Conservation (phyloP, 2,329 filamentous ascomycete species). For the Xylariaceae sp. region DNA sequence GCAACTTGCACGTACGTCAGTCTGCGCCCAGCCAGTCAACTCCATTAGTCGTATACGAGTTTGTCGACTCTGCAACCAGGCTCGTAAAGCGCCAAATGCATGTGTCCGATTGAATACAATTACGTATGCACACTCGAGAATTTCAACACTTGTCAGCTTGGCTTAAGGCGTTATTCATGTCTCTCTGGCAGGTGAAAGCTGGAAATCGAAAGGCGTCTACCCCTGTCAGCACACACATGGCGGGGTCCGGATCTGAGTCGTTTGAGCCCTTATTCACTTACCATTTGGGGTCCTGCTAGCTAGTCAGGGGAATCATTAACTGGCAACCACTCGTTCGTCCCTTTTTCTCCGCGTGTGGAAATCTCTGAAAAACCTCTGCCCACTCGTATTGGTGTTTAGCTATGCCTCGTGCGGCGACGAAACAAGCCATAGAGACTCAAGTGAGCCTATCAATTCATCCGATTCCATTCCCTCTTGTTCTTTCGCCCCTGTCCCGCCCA, state of each 20-base stretch:
- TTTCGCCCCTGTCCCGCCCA: conserved; percentile 37
- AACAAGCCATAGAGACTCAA: conserved; percentile 39
- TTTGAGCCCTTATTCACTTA: too few relatives aligned
- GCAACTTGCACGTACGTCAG: neutral
- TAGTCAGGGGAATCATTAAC: conserved; percentile 14
- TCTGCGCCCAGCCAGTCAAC: conserved; percentile 6
- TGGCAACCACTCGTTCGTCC: conserved; percentile 2
- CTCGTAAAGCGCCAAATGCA: conserved; percentile 1
- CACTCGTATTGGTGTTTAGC: conserved; percentile 33
- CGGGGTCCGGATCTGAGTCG: conserved; percentile 20
- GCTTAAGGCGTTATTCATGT: too few relatives aligned
- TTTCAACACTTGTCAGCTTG: too few relatives aligned
- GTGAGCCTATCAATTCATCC: conserved; percentile 40
- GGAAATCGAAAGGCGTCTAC: neutral
- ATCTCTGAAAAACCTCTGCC: neutral
- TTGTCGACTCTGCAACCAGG: neutral
- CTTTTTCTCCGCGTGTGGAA: neutral
- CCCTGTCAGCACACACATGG: neutral
- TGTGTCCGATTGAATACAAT: too few relatives aligned
- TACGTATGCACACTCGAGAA: too few relatives aligned
- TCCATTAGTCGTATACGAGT: neutral
- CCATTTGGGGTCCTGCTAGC: too few relatives aligned
- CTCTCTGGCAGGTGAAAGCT: too few relatives aligned
- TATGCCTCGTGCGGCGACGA: conserved; percentile 37
- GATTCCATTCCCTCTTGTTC: conserved; percentile 16